These are phyloP conservation scores for Magnolia officinalis DNA, from an alignment of 164 flowering plant genomes.

Conservation along the genomic window DNA sequence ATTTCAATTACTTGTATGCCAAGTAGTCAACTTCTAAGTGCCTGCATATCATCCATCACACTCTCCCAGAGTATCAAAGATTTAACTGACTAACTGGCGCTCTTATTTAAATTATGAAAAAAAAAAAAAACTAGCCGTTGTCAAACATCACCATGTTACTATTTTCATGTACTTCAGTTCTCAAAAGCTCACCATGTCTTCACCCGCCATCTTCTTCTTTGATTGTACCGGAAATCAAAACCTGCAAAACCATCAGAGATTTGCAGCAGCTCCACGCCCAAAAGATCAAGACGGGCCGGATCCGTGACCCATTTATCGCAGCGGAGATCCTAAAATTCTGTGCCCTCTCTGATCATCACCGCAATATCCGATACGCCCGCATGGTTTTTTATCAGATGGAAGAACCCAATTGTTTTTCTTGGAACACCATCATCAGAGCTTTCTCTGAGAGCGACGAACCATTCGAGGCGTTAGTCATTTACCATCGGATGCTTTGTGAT, in stretches of 20 bases:
- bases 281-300: constrained; percentile 46
- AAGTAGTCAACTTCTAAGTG: no score
- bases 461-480: constrained; percentile 31
- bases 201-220: constrained; percentile 7
- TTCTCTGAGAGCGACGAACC: constrained; percentile 28
- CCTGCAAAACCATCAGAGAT: constrained; percentile 40
- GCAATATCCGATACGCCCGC: constrained; percentile 11
- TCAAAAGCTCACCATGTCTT: constrained; percentile 9
- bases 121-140: no score
- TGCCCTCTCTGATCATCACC: constrained; percentile 5
- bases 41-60: no score
- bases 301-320: constrained; percentile 47
- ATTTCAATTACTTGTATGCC: no score
- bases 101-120: no score
- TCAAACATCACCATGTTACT: no score
- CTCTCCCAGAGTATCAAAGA: no score
- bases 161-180: not conserved
- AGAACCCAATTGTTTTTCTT: constrained; percentile 16
- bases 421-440: constrained; percentile 20
- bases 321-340: constrained; percentile 41
- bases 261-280: constrained; percentile 51
- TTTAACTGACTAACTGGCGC: no score
- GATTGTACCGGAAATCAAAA: constrained; percentile 31
- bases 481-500: constrained; percentile 28
- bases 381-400: constrained; percentile 6